phyloP scores from a whole-genome alignment of 306 rosid species.

The Macrotyloma uniflorum region DNA sequence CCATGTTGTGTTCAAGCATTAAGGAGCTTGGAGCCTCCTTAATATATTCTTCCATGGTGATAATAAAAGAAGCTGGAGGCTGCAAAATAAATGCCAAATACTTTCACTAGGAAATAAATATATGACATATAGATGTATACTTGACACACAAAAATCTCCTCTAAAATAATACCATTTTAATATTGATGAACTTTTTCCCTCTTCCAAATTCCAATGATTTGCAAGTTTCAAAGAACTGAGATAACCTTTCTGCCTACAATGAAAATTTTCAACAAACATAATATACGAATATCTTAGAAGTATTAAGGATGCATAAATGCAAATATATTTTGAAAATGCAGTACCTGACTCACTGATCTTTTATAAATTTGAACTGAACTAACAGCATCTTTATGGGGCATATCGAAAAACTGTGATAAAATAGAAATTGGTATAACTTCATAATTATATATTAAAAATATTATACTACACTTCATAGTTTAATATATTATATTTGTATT shows the following conservation, averaged over 20 bases:
- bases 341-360: conserved; percentile 83
- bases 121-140: not conserved
- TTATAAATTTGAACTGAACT: conserved; percentile 75
- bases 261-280: conserved; percentile 3
- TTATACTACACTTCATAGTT: no score
- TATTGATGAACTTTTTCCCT: conserved; percentile 73
- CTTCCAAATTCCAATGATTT: conserved; percentile 73
- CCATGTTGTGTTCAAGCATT: conserved; percentile 40
- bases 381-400: conserved; percentile 72
- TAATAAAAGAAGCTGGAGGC: conserved; percentile 85
- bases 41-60: conserved; percentile 88
- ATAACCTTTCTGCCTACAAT: conserved; percentile 72
- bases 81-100: conserved; percentile 40
- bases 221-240: conserved; percentile 77
- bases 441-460: no score
- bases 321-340: not conserved
- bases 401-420: conserved; percentile 79
- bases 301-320: not conserved
- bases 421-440: not conserved
- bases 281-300: not conserved
- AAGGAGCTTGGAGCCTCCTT: conserved; percentile 67
- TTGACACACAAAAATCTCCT: not conserved
- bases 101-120: not conserved
- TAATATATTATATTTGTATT: no score
- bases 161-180: conserved; percentile 62